phyloP scores from a whole-genome alignment of 192 early-diverging fungal genomes.

The Backusella luteola region DNA sequence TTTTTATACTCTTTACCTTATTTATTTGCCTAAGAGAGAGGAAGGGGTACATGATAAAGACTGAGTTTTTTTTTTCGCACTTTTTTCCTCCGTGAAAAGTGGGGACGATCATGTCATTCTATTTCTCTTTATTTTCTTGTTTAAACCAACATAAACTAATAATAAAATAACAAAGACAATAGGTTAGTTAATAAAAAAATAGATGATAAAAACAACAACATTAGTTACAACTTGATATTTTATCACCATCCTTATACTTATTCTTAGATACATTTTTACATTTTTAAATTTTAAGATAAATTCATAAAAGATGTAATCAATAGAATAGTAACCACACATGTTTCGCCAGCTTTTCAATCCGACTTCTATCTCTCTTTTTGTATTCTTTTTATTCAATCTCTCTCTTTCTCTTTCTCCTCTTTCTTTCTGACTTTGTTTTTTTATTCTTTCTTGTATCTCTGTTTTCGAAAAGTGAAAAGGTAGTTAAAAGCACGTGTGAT shows the following conservation, averaged over 20 bases:
- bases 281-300: background rate
- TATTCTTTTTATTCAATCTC: background rate
- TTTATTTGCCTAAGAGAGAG: slow-evolving; percentile 1
- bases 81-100: background rate
- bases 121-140: background rate
- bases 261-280: background rate
- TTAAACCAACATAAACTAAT: background rate
- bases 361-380: background rate
- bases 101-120: slow-evolving; percentile 6
- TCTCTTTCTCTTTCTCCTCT: background rate
- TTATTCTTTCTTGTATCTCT: background rate
- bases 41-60: slow-evolving; percentile 1
- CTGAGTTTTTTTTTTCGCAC: background rate
- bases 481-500: slow-evolving; percentile 5
- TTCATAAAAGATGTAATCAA: background rate
- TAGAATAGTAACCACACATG: background rate
- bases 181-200: background rate
- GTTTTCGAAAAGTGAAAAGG: background rate
- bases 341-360: slow-evolving; percentile 7
- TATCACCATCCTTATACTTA: background rate
- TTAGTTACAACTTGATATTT: background rate
- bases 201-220: background rate
- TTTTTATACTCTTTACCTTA: background rate
- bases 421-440: background rate
- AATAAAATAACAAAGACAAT: background rate